Evolutionary conservation across 257 asterid genomes (phyloP), one percentile per base, ranked within the genome.

Genomic region (Nyctanthes arbortristis): DNA sequence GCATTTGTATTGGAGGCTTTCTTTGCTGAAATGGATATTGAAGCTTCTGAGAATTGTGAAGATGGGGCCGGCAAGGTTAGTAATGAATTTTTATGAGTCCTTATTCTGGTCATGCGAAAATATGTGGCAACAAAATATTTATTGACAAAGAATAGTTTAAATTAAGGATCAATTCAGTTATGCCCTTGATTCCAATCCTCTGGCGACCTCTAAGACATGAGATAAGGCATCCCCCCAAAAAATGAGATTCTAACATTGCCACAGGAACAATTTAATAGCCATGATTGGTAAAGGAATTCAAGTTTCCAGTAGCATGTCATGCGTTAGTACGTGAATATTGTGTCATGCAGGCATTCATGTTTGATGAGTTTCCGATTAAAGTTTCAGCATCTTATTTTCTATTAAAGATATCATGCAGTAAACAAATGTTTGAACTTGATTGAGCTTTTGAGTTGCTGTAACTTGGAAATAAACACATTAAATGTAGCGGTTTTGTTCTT

Each of bases 1-100:
- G 59, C 59, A 24, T 52, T 52, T 24, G 59, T 52, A 52, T 52
- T 52, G 31, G 59, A 52, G 29, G 59, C 59, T 52, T 52, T 52
- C 31, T 52, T 52, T 3, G 59, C 59, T 8, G 59, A 52, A 52
- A 52, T 52, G 30, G 59, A 52, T 52, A 29, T 52, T 52, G 59
- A 52, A 52, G 24, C 59, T 52, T 52, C 59, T 52, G 59, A 52
- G 29, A 52, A 52, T 14, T 24, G 59, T 20, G 59, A 52, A 52
- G 59, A 52, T 20, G 31, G 14, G 28, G 4, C 3, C 5, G 31
- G 59, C 30, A 24, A 52, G 59, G 59, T 52, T 52, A 52, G 59
- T 52, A 18, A 52, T 20, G 59, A 52, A 52, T 12, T 52, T 52
- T 3, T 11, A 3, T 9, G n/a, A 24, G 59, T 52, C 24, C 24